Conservation (phyloP, 768 basidiomycete species). For the Hericium alpestre region DNA sequence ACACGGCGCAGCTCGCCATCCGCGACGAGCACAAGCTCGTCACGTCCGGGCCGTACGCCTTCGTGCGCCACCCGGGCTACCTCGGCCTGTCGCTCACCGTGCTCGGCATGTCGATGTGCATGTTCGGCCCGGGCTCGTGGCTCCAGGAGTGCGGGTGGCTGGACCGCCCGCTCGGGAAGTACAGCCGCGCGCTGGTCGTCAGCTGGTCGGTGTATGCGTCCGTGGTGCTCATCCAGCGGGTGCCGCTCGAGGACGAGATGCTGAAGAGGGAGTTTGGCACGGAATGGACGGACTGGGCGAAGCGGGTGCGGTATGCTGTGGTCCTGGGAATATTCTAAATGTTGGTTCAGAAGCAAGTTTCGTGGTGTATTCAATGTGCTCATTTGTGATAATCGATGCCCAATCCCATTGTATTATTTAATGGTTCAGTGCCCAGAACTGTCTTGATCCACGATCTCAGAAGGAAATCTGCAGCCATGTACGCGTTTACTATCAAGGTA, state of each 20-base stretch:
- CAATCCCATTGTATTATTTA: too few species aligned
- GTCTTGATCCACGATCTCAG: too few species aligned
- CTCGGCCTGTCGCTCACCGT: constrained; percentile 3
- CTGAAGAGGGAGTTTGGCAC: background rate
- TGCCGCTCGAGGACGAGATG: constrained; percentile 1
- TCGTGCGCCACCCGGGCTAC: constrained; percentile 22
- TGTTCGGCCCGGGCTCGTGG: constrained; percentile 11
- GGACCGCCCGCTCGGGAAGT: constrained; percentile 3
- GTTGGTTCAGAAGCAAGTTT: background rate
- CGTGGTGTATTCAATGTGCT: too few species aligned
- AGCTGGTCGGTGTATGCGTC: background rate
- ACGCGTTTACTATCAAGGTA: too few species aligned
- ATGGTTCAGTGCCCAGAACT: too few species aligned
- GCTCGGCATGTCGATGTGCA: constrained; percentile 4
- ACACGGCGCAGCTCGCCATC: constrained; percentile 19
- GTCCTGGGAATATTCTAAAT: background rate
- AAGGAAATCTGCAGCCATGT: too few species aligned
- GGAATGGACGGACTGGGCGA: background rate
- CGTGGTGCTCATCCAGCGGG: background rate
- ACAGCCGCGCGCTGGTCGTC: constrained; percentile 1
- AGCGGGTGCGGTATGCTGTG: background rate
- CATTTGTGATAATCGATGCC: too few species aligned
- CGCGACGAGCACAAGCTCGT: constrained; percentile 17
- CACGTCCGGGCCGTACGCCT: constrained; percentile 19
- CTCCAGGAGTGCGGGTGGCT: constrained; percentile 9